Evolutionary conservation across 2,329 filamentous ascomycete species (phyloP).

Genomic region (Byssothecium circinans): DNA sequence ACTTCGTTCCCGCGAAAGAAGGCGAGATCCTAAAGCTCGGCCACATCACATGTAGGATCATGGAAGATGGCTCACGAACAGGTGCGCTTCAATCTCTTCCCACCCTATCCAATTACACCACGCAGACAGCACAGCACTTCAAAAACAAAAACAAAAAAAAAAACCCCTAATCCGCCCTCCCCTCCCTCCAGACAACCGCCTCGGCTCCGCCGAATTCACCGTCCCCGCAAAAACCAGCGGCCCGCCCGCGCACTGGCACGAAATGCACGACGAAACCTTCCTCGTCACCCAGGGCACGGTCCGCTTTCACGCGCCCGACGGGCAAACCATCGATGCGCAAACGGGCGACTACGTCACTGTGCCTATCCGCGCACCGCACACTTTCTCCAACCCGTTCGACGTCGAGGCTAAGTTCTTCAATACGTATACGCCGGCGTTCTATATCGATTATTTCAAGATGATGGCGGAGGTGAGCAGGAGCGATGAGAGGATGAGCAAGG

Average conservation of each 20-base stretch:
- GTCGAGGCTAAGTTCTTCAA: conserved; percentile 60
- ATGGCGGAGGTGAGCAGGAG: conserved; percentile 50
- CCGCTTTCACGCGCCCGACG: conserved; percentile 54
- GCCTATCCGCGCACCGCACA: conserved; percentile 58
- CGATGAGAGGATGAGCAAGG: conserved; percentile 51
- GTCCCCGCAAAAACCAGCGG: conserved; percentile 52
- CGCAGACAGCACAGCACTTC: background rate
- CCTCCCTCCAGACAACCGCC: conserved; percentile 51
- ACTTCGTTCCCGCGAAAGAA: conserved; percentile 51
- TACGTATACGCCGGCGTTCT: conserved; percentile 60
- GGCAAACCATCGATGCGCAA: conserved; percentile 51
- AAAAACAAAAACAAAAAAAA: background rate
- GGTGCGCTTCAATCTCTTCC: conserved; percentile 32
- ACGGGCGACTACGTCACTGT: conserved; percentile 59
- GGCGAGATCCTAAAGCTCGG: conserved; percentile 56
- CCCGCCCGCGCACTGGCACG: conserved; percentile 57
- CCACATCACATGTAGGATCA: conserved; percentile 52
- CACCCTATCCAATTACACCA: background rate
- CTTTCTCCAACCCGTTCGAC: conserved; percentile 58
- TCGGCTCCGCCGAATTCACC: conserved; percentile 53
- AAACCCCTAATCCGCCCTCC: no score
- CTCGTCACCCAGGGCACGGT: conserved; percentile 56
- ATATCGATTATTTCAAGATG: conserved; percentile 61
- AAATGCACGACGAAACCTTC: conserved; percentile 61
- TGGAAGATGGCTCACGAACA: conserved; percentile 56